Conservation (phyloP, 805 yeast genomes). For the Metschnikowia proteae region DNA sequence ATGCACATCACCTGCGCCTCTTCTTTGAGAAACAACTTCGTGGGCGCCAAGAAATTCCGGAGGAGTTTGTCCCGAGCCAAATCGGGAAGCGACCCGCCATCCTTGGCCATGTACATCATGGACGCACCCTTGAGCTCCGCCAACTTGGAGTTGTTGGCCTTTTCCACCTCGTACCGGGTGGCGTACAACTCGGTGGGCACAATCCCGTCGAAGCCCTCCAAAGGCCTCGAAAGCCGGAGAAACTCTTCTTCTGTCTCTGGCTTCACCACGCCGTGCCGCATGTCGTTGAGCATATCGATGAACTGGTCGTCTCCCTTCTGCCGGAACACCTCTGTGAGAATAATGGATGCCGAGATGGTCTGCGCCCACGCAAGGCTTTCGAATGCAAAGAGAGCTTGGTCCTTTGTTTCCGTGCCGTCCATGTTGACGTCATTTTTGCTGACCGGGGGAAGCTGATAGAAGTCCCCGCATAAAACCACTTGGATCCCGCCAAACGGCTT, state of each 20-base stretch:
- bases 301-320: constrained; percentile 78
- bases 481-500: constrained; percentile 94
- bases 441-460: constrained; percentile 94
- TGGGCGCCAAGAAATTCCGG: constrained; percentile 17
- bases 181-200: constrained; percentile 88
- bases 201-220: constrained; percentile 66
- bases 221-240: constrained; percentile 50
- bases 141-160: constrained; percentile 53
- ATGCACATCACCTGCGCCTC: constrained; percentile 95
- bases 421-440: constrained; percentile 31
- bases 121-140: constrained; percentile 44
- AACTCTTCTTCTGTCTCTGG: constrained; percentile 48
- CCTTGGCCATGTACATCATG: constrained; percentile 41
- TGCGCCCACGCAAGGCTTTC: constrained; percentile 67
- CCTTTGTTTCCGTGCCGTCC: constrained; percentile 19
- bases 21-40: constrained; percentile 48
- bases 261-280: constrained; percentile 68
- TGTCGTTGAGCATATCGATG: constrained; percentile 73
- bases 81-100: constrained; percentile 33
- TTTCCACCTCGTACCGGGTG: constrained; percentile 78
- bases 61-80: constrained; percentile 8
- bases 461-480: constrained; percentile 87
- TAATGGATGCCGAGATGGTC: constrained; percentile 60
- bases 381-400: constrained; percentile 58
- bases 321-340: constrained; percentile 78